Conservation (phyloP, 2,329 filamentous ascomycete genomes). For the Epichloe elymi region DNA sequence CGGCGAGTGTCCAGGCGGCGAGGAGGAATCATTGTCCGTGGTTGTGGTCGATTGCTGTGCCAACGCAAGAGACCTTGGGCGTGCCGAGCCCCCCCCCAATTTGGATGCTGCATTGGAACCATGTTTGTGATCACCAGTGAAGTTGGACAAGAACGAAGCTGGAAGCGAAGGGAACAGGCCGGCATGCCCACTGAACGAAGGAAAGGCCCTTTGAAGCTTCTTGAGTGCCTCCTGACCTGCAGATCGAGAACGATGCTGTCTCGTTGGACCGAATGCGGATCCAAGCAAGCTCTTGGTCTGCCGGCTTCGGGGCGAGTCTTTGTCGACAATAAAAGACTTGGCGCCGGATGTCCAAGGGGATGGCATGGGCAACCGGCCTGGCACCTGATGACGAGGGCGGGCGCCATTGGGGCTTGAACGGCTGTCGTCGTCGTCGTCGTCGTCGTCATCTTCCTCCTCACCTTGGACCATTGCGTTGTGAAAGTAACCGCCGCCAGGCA, state of each 20-base stretch:
- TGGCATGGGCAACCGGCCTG: slow-evolving; percentile 9
- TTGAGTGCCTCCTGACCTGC: slow-evolving; percentile 44
- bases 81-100: neutral
- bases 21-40: neutral
- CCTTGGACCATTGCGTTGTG: slow-evolving; percentile 8
- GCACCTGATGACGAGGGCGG: neutral
- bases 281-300: slow-evolving; percentile 24
- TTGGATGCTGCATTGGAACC: neutral
- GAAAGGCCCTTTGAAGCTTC: slow-evolving; percentile 41
- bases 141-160: slow-evolving; percentile 24
- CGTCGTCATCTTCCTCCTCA: slow-evolving; percentile 8
- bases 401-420: slow-evolving; percentile 7
- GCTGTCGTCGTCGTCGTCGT: slow-evolving; percentile 4
- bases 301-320: slow-evolving; percentile 11
- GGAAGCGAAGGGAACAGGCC: slow-evolving; percentile 29
- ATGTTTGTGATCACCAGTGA: slow-evolving; percentile 17
- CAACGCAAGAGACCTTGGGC: slow-evolving; percentile 1
- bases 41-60: neutral
- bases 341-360: slow-evolving; percentile 18
- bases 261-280: slow-evolving; percentile 31
- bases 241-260: slow-evolving; percentile 39
- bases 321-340: slow-evolving; percentile 6
- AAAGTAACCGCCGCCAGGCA: slow-evolving; percentile 14
- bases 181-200: slow-evolving; percentile 30
- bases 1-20: neutral